Conservation (phyloP, 2,329 filamentous ascomycete species). For the Alternaria angustiovoidea region DNA sequence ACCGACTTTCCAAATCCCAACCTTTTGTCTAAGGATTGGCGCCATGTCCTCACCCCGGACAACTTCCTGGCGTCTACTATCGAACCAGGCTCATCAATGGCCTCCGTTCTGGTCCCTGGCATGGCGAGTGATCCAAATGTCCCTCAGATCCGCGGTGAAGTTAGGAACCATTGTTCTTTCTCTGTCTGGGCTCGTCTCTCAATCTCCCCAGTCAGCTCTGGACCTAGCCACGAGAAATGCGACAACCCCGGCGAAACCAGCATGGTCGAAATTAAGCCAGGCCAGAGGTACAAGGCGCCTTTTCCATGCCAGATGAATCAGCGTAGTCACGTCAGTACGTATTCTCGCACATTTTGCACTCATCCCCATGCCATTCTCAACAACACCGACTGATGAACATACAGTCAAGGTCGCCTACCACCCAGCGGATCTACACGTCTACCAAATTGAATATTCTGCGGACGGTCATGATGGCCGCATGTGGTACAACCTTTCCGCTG, state of each 20-base stretch:
- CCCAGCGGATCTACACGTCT: neutral
- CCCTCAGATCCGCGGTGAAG: neutral
- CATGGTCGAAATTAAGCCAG: constrained; percentile 1
- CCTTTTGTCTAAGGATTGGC: constrained; percentile 7
- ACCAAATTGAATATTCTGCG: constrained; percentile 11
- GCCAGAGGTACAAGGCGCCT: neutral
- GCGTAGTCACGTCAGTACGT: constrained; percentile 4
- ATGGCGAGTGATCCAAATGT: neutral
- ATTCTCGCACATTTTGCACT: neutral
- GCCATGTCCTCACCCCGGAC: neutral
- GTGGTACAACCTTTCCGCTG: constrained; percentile 12
- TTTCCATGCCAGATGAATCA: neutral
- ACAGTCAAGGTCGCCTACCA: constrained; percentile 11
- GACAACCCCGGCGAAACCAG: neutral
- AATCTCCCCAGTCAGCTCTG: neutral
- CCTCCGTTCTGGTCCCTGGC: neutral
- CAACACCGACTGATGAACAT: neutral
- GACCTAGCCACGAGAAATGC: neutral
- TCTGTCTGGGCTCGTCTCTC: neutral
- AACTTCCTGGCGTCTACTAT: neutral
- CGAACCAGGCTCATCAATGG: neutral
- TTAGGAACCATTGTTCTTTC: constrained; percentile 1
- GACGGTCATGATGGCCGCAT: neutral
- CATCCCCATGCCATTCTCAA: neutral
- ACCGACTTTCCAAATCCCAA: neutral